Percentiles rank a stretch among this genome's conserved stretches.
Evolutionary conservation across 1,284 basidiomycete species (phyloP).

Genomic region (Sporisorium sorghi): DNA sequence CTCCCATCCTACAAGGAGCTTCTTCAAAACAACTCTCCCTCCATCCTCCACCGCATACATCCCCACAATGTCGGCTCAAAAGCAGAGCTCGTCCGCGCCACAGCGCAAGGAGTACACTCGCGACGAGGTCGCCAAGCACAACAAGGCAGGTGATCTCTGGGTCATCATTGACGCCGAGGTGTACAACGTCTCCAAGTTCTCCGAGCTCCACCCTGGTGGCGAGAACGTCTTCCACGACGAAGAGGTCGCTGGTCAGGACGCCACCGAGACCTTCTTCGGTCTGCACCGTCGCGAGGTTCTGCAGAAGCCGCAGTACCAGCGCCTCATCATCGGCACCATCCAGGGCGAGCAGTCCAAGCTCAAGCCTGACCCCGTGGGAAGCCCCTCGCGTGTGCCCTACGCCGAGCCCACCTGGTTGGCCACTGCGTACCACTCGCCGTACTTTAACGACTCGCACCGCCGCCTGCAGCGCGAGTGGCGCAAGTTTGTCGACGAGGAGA

Average conservation of each 20-base stretch:
- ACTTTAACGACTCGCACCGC: constrained; percentile 70
- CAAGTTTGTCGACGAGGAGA: constrained; percentile 79
- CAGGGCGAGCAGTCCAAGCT: constrained; percentile 64
- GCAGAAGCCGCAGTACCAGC: constrained; percentile 57
- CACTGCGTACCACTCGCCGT: constrained; percentile 66
- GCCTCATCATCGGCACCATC: constrained; percentile 64
- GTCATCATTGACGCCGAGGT: constrained; percentile 74
- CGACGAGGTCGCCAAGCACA: constrained; percentile 88
- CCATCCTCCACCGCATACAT: constrained; percentile 8
- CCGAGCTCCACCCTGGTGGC: constrained; percentile 67
- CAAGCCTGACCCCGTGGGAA: constrained; percentile 59
- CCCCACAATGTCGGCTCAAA: constrained; percentile 42
- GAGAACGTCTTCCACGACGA: constrained; percentile 65
- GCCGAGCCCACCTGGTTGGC: constrained; percentile 65
- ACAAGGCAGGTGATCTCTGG: constrained; percentile 88
- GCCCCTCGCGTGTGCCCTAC: constrained; percentile 67
- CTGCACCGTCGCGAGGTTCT: constrained; percentile 68
- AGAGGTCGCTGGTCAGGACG: constrained; percentile 68
- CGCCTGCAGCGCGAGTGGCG: constrained; percentile 69
- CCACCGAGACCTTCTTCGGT: constrained; percentile 68
- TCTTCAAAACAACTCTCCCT: not conserved
- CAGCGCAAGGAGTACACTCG: constrained; percentile 74
- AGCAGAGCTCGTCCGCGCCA: constrained; percentile 41
- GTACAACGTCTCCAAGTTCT: constrained; percentile 68
- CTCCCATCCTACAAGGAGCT: not conserved